phyloP scores from a whole-genome alignment of 805 yeast species.

The Yarrowia sp. region DNA sequence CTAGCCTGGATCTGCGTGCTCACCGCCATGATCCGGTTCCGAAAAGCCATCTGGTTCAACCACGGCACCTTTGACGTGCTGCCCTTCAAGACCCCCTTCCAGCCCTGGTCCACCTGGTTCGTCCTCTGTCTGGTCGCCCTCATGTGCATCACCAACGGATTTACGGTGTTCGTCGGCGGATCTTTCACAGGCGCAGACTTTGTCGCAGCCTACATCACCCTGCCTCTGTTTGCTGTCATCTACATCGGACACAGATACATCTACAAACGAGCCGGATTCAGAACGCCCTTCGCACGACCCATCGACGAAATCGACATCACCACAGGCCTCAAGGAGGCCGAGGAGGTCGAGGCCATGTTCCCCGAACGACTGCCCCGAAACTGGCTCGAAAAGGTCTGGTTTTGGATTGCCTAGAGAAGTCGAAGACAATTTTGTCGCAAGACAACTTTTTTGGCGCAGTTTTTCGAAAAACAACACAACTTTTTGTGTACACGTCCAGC shows the following conservation, averaged over 20 bases:
- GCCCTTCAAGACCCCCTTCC: constrained; percentile 63
- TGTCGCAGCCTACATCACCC: constrained; percentile 73
- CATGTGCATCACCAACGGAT: constrained; percentile 75
- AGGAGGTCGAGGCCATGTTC: constrained; percentile 62
- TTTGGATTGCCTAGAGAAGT: constrained; percentile 54
- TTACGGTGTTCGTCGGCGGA: constrained; percentile 64
- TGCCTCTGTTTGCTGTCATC: constrained; percentile 61
- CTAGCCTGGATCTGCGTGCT: constrained; percentile 65
- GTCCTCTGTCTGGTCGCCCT: constrained; percentile 58
- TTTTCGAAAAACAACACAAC: no score
- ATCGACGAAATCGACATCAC: constrained; percentile 65
- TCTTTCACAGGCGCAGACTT: constrained; percentile 63
- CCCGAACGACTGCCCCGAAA: constrained; percentile 50
- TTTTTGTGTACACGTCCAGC: no score
- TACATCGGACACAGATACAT: constrained; percentile 63
- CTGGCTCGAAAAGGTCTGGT: constrained; percentile 56
- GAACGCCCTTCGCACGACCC: constrained; percentile 56
- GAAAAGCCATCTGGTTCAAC: constrained; percentile 66
- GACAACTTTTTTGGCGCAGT: no score
- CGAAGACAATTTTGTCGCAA: no score
- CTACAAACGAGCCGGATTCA: constrained; percentile 52
- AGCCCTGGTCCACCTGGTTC: constrained; percentile 65
- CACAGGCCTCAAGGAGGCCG: constrained; percentile 60
- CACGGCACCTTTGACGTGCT: constrained; percentile 59
- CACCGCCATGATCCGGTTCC: constrained; percentile 65